Evolutionary conservation across 139 green algal species (phyloP), one percentile per base, ranked within the genome.

Genomic region (Haematococcus lacustris): DNA sequence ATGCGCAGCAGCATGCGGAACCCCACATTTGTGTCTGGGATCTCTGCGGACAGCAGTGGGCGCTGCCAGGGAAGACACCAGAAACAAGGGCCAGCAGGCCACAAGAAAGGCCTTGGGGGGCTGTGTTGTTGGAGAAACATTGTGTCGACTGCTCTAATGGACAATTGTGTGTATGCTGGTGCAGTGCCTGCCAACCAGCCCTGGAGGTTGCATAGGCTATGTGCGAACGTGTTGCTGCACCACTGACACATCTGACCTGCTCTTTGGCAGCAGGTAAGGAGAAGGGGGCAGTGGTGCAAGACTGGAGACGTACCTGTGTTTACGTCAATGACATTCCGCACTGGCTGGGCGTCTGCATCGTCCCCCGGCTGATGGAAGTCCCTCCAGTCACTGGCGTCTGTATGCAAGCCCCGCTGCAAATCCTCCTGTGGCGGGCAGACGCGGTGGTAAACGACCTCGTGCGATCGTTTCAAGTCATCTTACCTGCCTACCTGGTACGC

Each of bases 1-100:
- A 97, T 90, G 30, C 84, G 85, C 70, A 88, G 81, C 72, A 97
- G 79, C 80, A 97, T 75, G 40, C 80, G 74, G 77, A 85, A 97
- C 39, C 91, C 92, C 6, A 89, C 80, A 76, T 97, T 97, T 51
- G 33, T 59, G 0, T 71, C 69, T 21, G 66, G 65, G 40, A 84
- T 70, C 67, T 72, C 67, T 72, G 67, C 67, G 47, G 1, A 43
- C n/a, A n/a, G n/a, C n/a, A n/a, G n/a, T n/a, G n/a, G n/a, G n/a
- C n/a, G 40, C 17, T 23, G 32, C 34, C 60, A 39, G 32, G 6
- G 7, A 70, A 30, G 26, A 7, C 5, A 50, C 4, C 61, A 43
- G 32, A 26, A 7, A 30, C 17, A 13, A 25, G 5, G 23, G 28
- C 6, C 25, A 35, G 17, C 57, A 65, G 5, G 28, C 21, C 23